Evolutionary conservation across 805 yeast species (phyloP).

Genomic region (Myxozyma lipomycoides): DNA sequence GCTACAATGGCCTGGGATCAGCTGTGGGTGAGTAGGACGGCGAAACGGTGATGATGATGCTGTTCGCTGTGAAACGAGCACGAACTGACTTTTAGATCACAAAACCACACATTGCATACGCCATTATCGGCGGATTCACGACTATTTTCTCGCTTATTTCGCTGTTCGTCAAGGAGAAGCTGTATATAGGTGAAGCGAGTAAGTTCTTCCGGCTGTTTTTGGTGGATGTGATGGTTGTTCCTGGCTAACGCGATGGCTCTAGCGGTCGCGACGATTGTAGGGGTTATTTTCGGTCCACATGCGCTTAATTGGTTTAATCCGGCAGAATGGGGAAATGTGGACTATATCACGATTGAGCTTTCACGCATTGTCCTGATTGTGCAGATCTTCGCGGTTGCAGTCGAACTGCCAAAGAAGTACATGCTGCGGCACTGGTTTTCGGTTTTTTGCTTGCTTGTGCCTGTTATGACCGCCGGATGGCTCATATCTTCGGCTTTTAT

Average conservation of each 20-base stretch:
- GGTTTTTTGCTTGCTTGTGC: conserved; percentile 67
- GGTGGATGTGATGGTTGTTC: background rate
- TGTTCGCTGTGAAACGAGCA: background rate
- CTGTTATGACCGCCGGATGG: conserved; percentile 93
- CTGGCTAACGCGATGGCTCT: background rate
- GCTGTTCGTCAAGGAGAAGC: conserved; percentile 71
- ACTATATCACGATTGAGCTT: conserved; percentile 74
- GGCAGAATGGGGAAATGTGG: conserved; percentile 77
- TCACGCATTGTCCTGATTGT: conserved; percentile 78
- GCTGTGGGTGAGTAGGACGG: conserved; percentile 35
- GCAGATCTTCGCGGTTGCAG: conserved; percentile 92
- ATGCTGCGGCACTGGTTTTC: conserved; percentile 81
- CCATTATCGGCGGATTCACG: conserved; percentile 78
- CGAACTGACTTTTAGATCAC: conserved; percentile 36
- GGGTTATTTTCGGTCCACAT: conserved; percentile 85
- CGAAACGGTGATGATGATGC: no score
- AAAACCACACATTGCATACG: conserved; percentile 80
- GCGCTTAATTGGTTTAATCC: conserved; percentile 82
- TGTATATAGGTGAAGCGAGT: conserved; percentile 84
- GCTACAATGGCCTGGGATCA: conserved; percentile 40
- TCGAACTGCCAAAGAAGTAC: conserved; percentile 84
- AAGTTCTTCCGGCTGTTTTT: no score
- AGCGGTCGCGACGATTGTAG: conserved; percentile 76
- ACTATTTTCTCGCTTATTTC: conserved; percentile 78
- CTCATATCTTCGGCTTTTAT: conserved; percentile 71